Evolutionary conservation across 163 green algal species (phyloP), one percentile per base, ranked within the genome.

Genomic region (Scenedesmus sp.): DNA sequence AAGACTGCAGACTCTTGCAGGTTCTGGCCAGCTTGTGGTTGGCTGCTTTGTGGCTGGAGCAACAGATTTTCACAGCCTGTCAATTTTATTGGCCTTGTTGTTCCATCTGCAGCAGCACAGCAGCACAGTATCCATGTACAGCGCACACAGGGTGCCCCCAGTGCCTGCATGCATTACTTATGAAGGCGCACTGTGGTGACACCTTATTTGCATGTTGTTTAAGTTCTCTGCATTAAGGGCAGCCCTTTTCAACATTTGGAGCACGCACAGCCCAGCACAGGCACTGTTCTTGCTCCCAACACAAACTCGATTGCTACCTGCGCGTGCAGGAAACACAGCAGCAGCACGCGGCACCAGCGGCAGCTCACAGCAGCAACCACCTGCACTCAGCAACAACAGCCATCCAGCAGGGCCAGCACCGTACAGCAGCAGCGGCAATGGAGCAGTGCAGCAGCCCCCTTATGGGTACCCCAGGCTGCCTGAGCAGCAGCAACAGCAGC

Each of bases 371-470:
- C 20, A 6, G 23, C 70, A 52, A 23, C 70, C 46, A 46, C 3
- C 4, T 13, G 23, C 70, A 79, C 10, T 20, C 70, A 52, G 5
- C 18, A 52, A 5, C 23, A 79, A 79, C 70, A 79, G 70, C 70
- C 5, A 52, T 4, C 70, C 70, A 26, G 34, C 55, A 55, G 57
- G 1, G 8, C 82, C 56, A 13, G 34, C 56, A 46, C 55, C 82
- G 74, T 76, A 34, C 55, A 87, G 59, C 87, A 79, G 87, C 87
- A 91, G 23, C 23, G 23, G 70, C 70, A 79, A 79, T 52, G 70
- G 23, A 6, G 70, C 70, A 79, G 70, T 79, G 23, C 70, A 79
- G 23, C 70, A 52, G 70, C 70, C 4, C 4, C 23, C 20, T 52
- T 12, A 8, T 52, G 23, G 70, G 70, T 79, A 79, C 23, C 70